Evolutionary conservation across 768 basidiomycete genomes (phyloP).

Genomic region (Leucogyrophana mollusca): DNA sequence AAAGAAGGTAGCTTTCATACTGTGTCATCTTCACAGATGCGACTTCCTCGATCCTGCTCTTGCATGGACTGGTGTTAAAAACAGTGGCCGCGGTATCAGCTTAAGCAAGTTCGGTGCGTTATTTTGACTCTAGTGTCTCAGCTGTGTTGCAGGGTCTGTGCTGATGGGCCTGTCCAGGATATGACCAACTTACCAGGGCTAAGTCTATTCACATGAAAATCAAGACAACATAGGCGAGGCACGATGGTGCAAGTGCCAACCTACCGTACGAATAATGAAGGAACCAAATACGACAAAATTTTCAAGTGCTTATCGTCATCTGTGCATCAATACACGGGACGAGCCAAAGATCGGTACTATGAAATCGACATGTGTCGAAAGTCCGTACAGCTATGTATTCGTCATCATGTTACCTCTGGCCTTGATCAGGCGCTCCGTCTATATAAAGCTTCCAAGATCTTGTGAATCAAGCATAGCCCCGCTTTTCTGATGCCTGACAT

Average conservation of each 20-base stretch:
- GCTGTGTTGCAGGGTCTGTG: slow-evolving; percentile 1
- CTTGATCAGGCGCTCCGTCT: too few species aligned
- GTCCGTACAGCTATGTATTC: too few species aligned
- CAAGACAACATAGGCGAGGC: slow-evolving; percentile 37
- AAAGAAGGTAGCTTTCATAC: not conserved
- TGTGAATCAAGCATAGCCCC: too few species aligned
- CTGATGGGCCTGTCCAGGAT: slow-evolving; percentile 49
- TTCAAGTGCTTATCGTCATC: too few species aligned
- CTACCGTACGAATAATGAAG: too few species aligned
- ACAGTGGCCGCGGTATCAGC: slow-evolving; percentile 89
- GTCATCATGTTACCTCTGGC: too few species aligned
- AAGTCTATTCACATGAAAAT: slow-evolving; percentile 86
- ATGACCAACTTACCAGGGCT: slow-evolving; percentile 79
- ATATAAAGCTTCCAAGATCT: too few species aligned
- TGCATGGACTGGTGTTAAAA: slow-evolving; percentile 92
- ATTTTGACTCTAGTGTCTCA: not conserved
- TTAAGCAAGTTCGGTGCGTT: slow-evolving; percentile 84
- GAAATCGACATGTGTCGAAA: too few species aligned
- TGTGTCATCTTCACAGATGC: slow-evolving; percentile 46
- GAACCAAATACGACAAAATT: too few species aligned
- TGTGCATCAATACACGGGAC: too few species aligned
- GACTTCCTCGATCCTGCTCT: slow-evolving; percentile 93
- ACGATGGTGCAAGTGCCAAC: too few species aligned
- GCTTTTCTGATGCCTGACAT: not conserved
- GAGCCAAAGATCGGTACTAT: too few species aligned